A percentile compares a stretch with the other conserved stretches of the same genome.
Evolutionary conservation across 345 rosid genomes (phyloP).

Genomic region (Microthlaspi erraticum): DNA sequence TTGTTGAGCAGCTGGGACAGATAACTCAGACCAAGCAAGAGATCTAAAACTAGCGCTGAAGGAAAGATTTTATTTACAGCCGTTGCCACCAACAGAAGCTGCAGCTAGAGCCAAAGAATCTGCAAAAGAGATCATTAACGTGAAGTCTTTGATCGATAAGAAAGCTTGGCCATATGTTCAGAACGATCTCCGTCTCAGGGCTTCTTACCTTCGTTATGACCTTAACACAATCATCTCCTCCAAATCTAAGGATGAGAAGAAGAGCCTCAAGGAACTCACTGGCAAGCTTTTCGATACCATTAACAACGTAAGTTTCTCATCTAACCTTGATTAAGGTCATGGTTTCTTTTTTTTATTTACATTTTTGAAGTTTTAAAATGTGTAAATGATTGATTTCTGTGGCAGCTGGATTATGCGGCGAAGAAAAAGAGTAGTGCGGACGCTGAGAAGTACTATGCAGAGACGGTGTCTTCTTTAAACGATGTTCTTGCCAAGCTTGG

Average conservation of each 20-base stretch:
- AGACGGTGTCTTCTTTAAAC: constrained; percentile 75
- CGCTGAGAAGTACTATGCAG: constrained; percentile 86
- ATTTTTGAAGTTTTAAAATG: background rate
- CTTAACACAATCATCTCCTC: constrained; percentile 83
- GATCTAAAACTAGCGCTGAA: constrained; percentile 61
- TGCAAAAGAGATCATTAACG: constrained; percentile 76
- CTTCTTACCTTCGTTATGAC: constrained; percentile 80
- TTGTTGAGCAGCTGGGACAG: constrained; percentile 78
- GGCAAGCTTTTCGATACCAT: constrained; percentile 77
- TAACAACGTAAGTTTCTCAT: constrained; percentile 51
- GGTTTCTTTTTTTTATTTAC: background rate
- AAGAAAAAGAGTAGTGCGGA: constrained; percentile 78
- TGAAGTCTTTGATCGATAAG: constrained; percentile 78
- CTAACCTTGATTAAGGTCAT: background rate
- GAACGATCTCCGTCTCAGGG: constrained; percentile 80
- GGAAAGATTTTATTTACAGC: constrained; percentile 74
- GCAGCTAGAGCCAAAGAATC: constrained; percentile 84
- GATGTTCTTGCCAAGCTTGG: constrained; percentile 92
- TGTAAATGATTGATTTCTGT: constrained; percentile 24
- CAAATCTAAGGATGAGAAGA: constrained; percentile 76
- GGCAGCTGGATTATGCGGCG: constrained; percentile 88
- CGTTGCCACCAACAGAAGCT: constrained; percentile 68
- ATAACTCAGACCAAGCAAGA: constrained; percentile 85
- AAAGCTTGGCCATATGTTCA: constrained; percentile 93
- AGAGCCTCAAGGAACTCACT: constrained; percentile 69